phyloP scores from a whole-genome alignment of 129 eudicot species.

The Smallanthus sonchifolius region DNA sequence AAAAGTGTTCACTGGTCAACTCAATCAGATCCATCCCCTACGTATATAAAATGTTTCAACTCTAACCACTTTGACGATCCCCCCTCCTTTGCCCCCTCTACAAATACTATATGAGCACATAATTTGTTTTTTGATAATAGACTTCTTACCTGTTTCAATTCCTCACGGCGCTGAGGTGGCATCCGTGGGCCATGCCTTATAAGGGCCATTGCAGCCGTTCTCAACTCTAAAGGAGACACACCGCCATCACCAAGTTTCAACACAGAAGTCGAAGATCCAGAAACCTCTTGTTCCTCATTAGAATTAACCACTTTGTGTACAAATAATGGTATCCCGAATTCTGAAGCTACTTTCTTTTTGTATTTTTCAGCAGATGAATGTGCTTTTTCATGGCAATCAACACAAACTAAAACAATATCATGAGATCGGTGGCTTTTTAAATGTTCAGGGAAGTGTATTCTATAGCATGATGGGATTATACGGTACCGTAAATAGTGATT shows the following conservation, averaged over 20 bases:
- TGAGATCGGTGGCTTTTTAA: conserved; percentile 97
- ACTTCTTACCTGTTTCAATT: conserved; percentile 58
- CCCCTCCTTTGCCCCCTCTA: neutral
- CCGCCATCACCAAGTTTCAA: conserved; percentile 53
- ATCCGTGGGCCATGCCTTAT: conserved; percentile 82
- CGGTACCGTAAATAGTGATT: conserved; percentile 89
- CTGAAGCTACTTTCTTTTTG: conserved; percentile 65
- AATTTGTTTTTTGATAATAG: neutral
- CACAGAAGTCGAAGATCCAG: conserved; percentile 31
- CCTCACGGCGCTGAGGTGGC: conserved; percentile 83
- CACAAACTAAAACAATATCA: conserved; percentile 95
- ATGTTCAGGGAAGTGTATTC: conserved; percentile 96
- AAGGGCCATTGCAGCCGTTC: conserved; percentile 95
- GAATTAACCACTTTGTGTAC: conserved; percentile 66
- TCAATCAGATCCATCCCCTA: neutral
- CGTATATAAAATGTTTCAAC: neutral
- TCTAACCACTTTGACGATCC: neutral
- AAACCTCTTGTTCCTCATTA: conserved; percentile 32
- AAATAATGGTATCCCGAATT: conserved; percentile 77
- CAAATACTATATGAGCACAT: neutral
- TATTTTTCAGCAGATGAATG: conserved; percentile 93
- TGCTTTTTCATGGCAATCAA: conserved; percentile 97
- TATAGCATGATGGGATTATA: conserved; percentile 90
- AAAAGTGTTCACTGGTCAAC: neutral
- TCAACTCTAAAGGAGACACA: conserved; percentile 85